Conservation (phyloP, 2,329 filamentous ascomycete genomes). For the Nannizziopsis barbatae region DNA sequence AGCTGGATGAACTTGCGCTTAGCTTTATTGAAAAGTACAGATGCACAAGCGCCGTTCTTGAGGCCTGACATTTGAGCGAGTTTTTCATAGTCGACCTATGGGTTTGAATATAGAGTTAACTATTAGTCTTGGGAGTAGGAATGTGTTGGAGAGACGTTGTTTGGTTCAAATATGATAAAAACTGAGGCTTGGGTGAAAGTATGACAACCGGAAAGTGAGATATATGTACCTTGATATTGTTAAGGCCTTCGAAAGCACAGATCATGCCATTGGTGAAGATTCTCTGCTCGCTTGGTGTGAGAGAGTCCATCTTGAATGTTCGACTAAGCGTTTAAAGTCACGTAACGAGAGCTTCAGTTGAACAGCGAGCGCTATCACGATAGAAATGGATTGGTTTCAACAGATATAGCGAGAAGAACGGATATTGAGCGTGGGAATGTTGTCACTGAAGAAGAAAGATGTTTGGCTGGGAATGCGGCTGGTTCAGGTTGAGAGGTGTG, state of each 20-base stretch:
- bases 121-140: not conserved
- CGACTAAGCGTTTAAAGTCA: not conserved
- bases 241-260: conserved; percentile 13
- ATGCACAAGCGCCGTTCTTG: conserved; percentile 28
- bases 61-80: conserved; percentile 28
- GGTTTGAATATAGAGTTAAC: not conserved
- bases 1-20: conserved; percentile 28
- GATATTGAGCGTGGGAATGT: not conserved
- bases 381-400: too few species aligned
- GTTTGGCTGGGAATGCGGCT: not conserved
- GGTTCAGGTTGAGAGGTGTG: not conserved
- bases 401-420: not conserved
- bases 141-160: too few species aligned
- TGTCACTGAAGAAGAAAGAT: not conserved
- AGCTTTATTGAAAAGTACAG: conserved; percentile 26
- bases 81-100: conserved; percentile 31
- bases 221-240: conserved; percentile 16
- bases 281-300: conserved; percentile 20
- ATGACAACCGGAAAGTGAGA: not conserved
- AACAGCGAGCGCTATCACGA: not conserved
- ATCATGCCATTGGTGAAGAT: conserved; percentile 17
- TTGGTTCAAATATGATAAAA: too few species aligned
- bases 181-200: not conserved
- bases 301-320: conserved; percentile 12
- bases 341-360: not conserved